Conservation (phyloP, 306 rosid genomes). For the Lathyrus sativus region DNA sequence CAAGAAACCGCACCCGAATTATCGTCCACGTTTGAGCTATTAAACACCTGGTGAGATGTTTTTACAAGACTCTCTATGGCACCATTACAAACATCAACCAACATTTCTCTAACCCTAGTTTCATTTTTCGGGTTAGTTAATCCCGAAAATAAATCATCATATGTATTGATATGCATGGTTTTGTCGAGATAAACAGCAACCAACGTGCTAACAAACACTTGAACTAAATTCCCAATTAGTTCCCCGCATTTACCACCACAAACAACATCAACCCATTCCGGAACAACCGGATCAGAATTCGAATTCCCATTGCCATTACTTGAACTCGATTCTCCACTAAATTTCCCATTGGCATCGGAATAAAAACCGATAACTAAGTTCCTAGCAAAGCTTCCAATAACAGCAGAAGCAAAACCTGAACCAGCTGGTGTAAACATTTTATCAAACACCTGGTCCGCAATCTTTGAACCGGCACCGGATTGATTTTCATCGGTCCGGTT, state of each 20-base stretch:
- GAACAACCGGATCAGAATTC: slow-evolving; percentile 37
- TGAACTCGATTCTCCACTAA: slow-evolving; percentile 41
- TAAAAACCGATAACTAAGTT: slow-evolving; percentile 60
- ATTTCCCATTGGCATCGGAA: slow-evolving; percentile 38
- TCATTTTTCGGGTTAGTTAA: slow-evolving; percentile 75
- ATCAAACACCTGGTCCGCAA: slow-evolving; percentile 53
- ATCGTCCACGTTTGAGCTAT: slow-evolving; percentile 42
- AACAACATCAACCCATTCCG: slow-evolving; percentile 56
- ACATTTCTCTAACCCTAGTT: slow-evolving; percentile 58
- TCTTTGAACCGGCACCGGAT: slow-evolving; percentile 28
- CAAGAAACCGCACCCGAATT: slow-evolving; percentile 31
- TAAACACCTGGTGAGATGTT: slow-evolving; percentile 73
- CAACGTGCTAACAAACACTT: slow-evolving; percentile 72
- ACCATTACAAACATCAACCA: slow-evolving; percentile 64
- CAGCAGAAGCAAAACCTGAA: slow-evolving; percentile 73
- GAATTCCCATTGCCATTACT: neutral
- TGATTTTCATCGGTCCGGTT: slow-evolving; percentile 20
- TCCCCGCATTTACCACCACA: slow-evolving; percentile 55
- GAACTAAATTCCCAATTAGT: slow-evolving; percentile 66
- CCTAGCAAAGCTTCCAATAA: slow-evolving; percentile 84
- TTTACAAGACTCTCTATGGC: slow-evolving; percentile 69
- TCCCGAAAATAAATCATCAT: slow-evolving; percentile 73
- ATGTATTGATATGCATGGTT: slow-evolving; percentile 74
- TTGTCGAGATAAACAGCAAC: slow-evolving; percentile 84
- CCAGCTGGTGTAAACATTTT: slow-evolving; percentile 65